Conservation (phyloP, 768 basidiomycete genomes). For the Leccinum truebloodii region DNA sequence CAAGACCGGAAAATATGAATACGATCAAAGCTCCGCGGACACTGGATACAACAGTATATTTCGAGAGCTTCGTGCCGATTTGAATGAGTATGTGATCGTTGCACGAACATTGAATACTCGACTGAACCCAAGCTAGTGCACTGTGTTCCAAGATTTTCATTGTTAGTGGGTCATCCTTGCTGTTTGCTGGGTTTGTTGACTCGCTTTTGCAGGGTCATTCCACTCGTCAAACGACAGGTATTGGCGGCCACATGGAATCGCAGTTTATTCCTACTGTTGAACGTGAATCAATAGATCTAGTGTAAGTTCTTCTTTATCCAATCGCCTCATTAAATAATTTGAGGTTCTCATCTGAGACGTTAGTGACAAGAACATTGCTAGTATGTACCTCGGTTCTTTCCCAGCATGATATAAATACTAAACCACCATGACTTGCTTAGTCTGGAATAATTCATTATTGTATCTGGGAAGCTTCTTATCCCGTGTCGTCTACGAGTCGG, state of each 20-base stretch:
- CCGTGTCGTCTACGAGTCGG: background rate
- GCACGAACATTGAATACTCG: too few species aligned
- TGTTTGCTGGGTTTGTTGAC: background rate
- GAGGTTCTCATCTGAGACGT: too few species aligned
- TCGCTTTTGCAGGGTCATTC: constrained; percentile 6
- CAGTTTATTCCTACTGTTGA: constrained; percentile 13
- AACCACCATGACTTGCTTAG: too few species aligned
- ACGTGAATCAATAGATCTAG: constrained; percentile 15
- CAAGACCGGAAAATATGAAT: constrained; percentile 7
- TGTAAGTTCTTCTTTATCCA: too few species aligned
- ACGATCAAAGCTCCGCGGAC: background rate
- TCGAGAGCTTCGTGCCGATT: constrained; percentile 10
- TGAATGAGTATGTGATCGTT: constrained; percentile 10
- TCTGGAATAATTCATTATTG: background rate
- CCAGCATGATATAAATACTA: too few species aligned
- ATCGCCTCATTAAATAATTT: too few species aligned
- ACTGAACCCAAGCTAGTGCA: constrained; percentile 41
- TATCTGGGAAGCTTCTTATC: background rate
- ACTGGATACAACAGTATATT: background rate
- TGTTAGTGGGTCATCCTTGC: constrained; percentile 42
- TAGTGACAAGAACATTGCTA: constrained; percentile 45
- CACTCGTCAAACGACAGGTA: constrained; percentile 12
- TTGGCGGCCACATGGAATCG: constrained; percentile 14
- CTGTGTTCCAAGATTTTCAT: constrained; percentile 80
- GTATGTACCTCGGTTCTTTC: constrained; percentile 48